Conservation (phyloP, 768 basidiomycete genomes). For the Russula griseocarnosa region DNA sequence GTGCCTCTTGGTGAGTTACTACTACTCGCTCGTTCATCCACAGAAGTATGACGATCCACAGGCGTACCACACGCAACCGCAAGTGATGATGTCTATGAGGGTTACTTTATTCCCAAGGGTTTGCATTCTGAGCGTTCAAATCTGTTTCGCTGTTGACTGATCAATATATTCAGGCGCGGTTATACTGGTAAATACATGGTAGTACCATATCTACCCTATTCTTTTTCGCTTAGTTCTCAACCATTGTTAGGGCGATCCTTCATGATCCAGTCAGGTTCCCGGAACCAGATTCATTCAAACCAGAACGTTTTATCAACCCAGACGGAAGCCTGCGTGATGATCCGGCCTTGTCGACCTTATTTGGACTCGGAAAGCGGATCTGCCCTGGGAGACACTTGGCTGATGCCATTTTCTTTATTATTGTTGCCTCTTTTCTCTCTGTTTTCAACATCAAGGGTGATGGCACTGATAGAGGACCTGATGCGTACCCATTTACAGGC, state of each 20-base stretch:
- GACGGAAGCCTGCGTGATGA: neutral
- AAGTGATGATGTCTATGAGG: conserved; percentile 28
- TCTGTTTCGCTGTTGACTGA: neutral
- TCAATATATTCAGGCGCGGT: neutral
- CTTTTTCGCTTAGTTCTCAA: neutral
- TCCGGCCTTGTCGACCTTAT: neutral
- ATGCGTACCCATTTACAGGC: too few species aligned
- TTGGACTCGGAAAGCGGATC: neutral
- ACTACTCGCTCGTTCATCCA: neutral
- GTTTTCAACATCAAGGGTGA: neutral
- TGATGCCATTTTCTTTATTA: neutral
- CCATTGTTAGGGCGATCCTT: neutral
- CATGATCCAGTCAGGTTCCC: neutral
- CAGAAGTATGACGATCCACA: neutral
- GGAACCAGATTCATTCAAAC: neutral
- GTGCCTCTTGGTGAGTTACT: conserved; percentile 22
- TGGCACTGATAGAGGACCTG: too few species aligned
- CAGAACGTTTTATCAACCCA: neutral
- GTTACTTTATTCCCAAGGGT: conserved; percentile 11
- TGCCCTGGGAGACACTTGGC: neutral
- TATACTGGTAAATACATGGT: neutral
- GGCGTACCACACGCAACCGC: conserved; percentile 22
- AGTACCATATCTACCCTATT: neutral
- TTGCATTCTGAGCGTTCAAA: too few species aligned
- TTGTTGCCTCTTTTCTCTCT: neutral